Percentiles rank a stretch among this genome's conserved stretches.
phyloP scores from a whole-genome alignment of 148 eudicot species.

The Mesembryanthemum crystallinum region DNA sequence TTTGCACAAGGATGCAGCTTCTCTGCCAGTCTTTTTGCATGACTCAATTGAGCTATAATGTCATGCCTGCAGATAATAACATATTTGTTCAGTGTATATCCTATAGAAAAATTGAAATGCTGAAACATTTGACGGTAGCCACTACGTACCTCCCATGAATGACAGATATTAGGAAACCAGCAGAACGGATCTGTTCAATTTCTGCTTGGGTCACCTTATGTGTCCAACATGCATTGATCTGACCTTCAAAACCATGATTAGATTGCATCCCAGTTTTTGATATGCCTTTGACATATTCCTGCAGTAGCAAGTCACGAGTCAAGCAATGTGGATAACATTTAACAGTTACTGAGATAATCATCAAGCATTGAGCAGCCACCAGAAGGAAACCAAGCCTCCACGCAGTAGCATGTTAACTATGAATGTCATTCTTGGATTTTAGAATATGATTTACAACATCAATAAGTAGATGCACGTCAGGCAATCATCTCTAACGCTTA shows the following conservation, averaged over 20 bases:
- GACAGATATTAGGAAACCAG: slow-evolving; percentile 76
- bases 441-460: too few relatives aligned
- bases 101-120: background rate
- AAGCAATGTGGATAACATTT: background rate
- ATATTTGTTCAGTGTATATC: background rate
- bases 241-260: slow-evolving; percentile 86
- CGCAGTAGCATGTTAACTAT: background rate
- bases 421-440: background rate
- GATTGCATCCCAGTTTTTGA: slow-evolving; percentile 91
- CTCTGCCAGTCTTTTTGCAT: slow-evolving; percentile 76
- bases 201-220: slow-evolving; percentile 70
- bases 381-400: background rate
- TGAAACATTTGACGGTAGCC: background rate
- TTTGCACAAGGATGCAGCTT: slow-evolving; percentile 75
- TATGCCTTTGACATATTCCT: slow-evolving; percentile 89
- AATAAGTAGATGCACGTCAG: background rate
- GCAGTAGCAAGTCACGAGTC: slow-evolving; percentile 21
- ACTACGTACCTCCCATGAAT: slow-evolving; percentile 84
- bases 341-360: background rate
- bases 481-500: background rate
- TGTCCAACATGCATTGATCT: slow-evolving; percentile 90
- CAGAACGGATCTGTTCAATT: slow-evolving; percentile 53
- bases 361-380: background rate
- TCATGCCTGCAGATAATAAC: slow-evolving; percentile 51
- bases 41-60: slow-evolving; percentile 76